Evolutionary conservation across 345 rosid species (phyloP), one percentile per base, ranked within the genome.

Genomic region (Diplotaxis tenuifolia): DNA sequence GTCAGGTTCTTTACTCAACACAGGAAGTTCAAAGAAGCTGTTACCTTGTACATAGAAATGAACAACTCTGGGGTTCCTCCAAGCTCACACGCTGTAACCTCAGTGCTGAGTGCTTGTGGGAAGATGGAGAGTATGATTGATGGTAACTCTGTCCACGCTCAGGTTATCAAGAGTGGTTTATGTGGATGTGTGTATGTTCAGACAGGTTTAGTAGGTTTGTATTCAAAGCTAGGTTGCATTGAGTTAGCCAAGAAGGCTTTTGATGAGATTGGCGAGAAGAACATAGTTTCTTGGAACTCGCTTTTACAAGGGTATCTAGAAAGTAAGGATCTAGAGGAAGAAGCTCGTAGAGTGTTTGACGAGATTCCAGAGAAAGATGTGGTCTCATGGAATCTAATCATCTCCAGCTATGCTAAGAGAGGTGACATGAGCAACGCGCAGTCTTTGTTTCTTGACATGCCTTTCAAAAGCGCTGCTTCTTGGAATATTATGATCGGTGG

Each of bases 401-500:
- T 88, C 28, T 82, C 89, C 4, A 89, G 86, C 65, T 83, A 80
- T 84, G 87, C 90, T 7, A 83, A 61, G 72, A 59, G 28, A 50
- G 84, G 85, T 59, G 73, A 88, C 34, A 82, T 89, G 86, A 75
- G 69, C 25, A 57, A 23, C 28, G 87, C 88, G 1, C 38, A 63
- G 21, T 65, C 73, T 60, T 78, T 92, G 79, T 92, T 87, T 78
- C 72, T 60, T 53, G 66, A 28, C 20, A 91, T 87, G 89, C 89
- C 93, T 1, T 81, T 78, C 77, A 86, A 75, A 74, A 86, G 84
- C 70, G 75, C 88, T 19, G 71, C 82, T 15, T 86, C 97, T 53
- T 89, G 96, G 92, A 88, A 89, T 82, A 74, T 88, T 27, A 65
- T 87, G 79, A 85, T 89, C 0, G 83, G 88, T 18, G 96, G 88